These are phyloP conservation scores for Didymella glomerata DNA, from an alignment of 2,329 filamentous ascomycete genomes.

Conservation along the genomic window DNA sequence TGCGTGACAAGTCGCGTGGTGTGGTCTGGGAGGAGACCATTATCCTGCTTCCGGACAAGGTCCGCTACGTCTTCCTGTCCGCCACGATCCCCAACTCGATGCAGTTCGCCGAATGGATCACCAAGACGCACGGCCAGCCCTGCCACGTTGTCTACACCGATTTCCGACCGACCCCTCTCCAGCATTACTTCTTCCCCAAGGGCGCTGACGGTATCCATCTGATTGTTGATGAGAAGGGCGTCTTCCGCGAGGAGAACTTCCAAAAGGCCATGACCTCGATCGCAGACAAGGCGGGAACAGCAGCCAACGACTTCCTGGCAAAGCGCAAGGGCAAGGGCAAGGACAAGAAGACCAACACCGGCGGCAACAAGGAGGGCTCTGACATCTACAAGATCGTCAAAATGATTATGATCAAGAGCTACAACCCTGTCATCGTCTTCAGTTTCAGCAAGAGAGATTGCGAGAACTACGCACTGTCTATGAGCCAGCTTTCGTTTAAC, in stretches of 20 bases:
- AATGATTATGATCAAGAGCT: constrained; percentile 98
- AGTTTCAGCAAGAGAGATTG: constrained; percentile 99
- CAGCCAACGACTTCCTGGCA: constrained; percentile 79
- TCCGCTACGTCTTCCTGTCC: constrained; percentile 97
- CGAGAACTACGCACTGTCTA: constrained; percentile 86
- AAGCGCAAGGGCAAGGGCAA: constrained; percentile 88
- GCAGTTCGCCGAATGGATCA: constrained; percentile 99
- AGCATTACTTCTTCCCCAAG: constrained; percentile 97
- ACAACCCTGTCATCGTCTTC: constrained; percentile 98
- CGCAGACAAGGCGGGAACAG: constrained; percentile 84
- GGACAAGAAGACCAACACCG: constrained; percentile 91
- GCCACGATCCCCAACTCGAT: constrained; percentile 98
- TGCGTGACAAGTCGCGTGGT: constrained; percentile 91
- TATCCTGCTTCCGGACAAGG: constrained; percentile 96
- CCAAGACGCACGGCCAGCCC: constrained; percentile 95
- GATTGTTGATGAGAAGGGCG: constrained; percentile 95
- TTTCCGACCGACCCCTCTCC: constrained; percentile 93
- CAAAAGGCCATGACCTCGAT: constrained; percentile 93
- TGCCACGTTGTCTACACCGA: constrained; percentile 99
- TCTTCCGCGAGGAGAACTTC: constrained; percentile 97
- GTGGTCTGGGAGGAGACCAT: constrained; percentile 99
- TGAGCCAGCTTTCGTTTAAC: constrained; percentile 90
- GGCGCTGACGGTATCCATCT: constrained; percentile 93
- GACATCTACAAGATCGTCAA: constrained; percentile 98
- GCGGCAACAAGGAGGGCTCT: constrained; percentile 69